These are phyloP conservation scores for Medicago ruthenica DNA, from an alignment of 306 rosid species.

Conservation along the genomic window DNA sequence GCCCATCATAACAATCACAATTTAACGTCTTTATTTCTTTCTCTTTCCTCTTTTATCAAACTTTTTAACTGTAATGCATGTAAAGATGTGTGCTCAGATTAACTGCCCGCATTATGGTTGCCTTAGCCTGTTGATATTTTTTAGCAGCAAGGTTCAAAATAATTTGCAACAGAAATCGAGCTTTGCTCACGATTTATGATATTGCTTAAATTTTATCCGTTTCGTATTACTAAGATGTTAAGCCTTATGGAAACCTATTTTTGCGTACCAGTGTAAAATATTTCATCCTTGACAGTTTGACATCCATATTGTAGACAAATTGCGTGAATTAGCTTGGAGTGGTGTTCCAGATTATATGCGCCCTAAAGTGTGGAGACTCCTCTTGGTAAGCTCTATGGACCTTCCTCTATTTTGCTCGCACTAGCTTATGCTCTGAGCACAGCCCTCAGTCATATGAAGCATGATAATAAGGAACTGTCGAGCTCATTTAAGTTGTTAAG, in stretches of 20 bases:
- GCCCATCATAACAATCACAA: not conserved
- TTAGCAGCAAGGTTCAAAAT: constrained; percentile 16
- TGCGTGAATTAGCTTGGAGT: constrained; percentile 97
- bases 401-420: constrained; percentile 36
- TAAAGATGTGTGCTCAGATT: constrained; percentile 23
- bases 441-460: constrained; percentile 14
- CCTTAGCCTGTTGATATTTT: constrained; percentile 22
- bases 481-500: constrained; percentile 16
- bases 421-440: constrained; percentile 6
- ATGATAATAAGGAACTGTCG: constrained; percentile 3
- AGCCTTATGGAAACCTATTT: constrained; percentile 10
- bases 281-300: constrained; percentile 31
- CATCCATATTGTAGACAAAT: constrained; percentile 63
- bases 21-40: not conserved
- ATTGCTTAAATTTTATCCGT: constrained; percentile 4
- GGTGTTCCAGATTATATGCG: constrained; percentile 92
- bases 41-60: not conserved
- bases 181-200: constrained; percentile 7
- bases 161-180: constrained; percentile 13
- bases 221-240: not conserved
- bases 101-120: constrained; percentile 2
- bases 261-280: not conserved
- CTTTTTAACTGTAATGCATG: constrained; percentile 13
- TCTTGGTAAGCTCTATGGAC: constrained; percentile 70
- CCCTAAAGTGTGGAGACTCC: constrained; percentile 93